These are phyloP conservation scores for Ramaria sp. DNA, from an alignment of 768 basidiomycete species.

Conservation along the genomic window DNA sequence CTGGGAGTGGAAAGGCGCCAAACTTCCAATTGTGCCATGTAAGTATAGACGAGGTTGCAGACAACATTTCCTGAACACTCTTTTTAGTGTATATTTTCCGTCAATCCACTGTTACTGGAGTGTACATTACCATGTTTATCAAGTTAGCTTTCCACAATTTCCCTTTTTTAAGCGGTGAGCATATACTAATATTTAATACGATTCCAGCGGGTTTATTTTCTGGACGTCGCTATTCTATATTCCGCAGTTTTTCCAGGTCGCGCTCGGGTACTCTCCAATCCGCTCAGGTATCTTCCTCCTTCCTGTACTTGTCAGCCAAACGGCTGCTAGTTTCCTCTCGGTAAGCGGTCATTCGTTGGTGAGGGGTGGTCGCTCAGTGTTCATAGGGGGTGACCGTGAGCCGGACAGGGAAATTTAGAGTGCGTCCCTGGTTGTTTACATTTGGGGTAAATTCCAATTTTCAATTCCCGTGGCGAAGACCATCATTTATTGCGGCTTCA, in stretches of 20 bases:
- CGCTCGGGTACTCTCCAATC: constrained; percentile 52
- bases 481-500: constrained; percentile 56
- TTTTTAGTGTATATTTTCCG: constrained; percentile 60
- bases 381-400: constrained; percentile 49
- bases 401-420: constrained; percentile 53
- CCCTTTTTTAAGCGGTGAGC: too few relatives aligned
- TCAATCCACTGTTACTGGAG: constrained; percentile 54
- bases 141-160: constrained; percentile 28
- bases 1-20: constrained; percentile 65
- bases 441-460: neutral
- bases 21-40: constrained; percentile 66
- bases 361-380: too few relatives aligned
- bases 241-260: constrained; percentile 69
- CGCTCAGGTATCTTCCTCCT: constrained; percentile 56
- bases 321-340: constrained; percentile 42
- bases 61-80: neutral
- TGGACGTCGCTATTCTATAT: constrained; percentile 61
- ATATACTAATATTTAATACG: too few relatives aligned
- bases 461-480: constrained; percentile 22
- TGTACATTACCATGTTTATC: constrained; percentile 61
- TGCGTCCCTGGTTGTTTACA: constrained; percentile 14
- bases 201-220: constrained; percentile 44
- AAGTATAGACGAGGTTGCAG: constrained; percentile 14
- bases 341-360: constrained; percentile 22
- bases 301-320: constrained; percentile 62